Evolutionary conservation across 108 stramenopile species (phyloP).

Genomic region (Skeletonema potamos): DNA sequence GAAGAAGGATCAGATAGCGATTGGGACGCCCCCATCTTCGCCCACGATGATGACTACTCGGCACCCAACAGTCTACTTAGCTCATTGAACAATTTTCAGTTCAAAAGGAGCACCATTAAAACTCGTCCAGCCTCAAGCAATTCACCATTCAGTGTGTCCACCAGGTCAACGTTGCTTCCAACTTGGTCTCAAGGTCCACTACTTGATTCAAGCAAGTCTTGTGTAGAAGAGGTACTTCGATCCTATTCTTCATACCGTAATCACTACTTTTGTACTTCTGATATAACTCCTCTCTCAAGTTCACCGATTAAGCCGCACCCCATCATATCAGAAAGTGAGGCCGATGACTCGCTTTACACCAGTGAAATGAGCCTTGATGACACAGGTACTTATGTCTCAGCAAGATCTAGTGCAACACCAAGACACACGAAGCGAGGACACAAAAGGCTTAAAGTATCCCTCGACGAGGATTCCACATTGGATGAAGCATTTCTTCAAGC

Average conservation of each 20-base stretch:
- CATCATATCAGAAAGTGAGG: conserved; percentile 28
- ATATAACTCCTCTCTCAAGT: conserved; percentile 1
- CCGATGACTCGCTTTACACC: conserved; percentile 11
- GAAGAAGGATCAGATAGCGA: conserved; percentile 5
- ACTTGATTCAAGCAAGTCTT: not conserved
- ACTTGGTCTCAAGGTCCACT: not conserved
- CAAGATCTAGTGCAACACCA: not conserved
- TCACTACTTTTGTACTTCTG: not conserved
- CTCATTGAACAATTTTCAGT: not conserved
- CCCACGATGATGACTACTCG: conserved; percentile 29
- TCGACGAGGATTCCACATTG: not conserved
- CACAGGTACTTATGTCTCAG: not conserved
- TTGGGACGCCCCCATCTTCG: conserved; percentile 26
- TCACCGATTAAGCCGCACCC: not conserved
- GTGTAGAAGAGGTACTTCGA: conserved; percentile 2
- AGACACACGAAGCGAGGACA: not conserved
- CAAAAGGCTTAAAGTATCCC: not conserved
- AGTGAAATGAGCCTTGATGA: conserved; percentile 1
- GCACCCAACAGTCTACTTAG: not conserved
- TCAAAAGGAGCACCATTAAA: not conserved
- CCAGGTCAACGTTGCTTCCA: not conserved
- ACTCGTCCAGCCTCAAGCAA: too few species aligned
- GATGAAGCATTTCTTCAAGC: not conserved
- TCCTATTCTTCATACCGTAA: not conserved
- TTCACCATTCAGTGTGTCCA: not conserved